These are phyloP conservation scores for Rhodocollybia butyracea DNA, from an alignment of 768 basidiomycete species.

Conservation along the genomic window DNA sequence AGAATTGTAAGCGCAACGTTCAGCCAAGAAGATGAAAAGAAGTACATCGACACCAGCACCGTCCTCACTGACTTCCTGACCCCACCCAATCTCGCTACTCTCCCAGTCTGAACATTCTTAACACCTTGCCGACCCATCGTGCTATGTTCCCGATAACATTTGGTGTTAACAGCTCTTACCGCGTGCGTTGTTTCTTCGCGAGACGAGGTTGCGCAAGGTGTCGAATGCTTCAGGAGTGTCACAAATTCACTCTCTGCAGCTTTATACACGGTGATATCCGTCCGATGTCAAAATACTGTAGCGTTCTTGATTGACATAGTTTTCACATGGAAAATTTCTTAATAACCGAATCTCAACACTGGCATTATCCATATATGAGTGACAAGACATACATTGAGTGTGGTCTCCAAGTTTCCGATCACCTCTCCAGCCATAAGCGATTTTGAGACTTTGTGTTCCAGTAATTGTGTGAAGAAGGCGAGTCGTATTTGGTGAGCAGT, in stretches of 20 bases:
- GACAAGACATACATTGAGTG: conserved; percentile 68
- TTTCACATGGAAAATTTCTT: conserved; percentile 95
- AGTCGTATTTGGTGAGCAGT: conserved; percentile 86
- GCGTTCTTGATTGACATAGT: conserved; percentile 65
- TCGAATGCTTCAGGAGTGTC: conserved; percentile 83
- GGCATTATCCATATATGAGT: conserved; percentile 9
- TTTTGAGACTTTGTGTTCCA: conserved; percentile 94
- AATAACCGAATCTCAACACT: not conserved
- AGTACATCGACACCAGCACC: conserved; percentile 48
- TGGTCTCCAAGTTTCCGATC: conserved; percentile 73
- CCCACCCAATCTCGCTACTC: conserved; percentile 85
- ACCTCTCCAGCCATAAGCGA: conserved; percentile 88
- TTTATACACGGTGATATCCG: conserved; percentile 63
- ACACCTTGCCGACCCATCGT: conserved; percentile 69
- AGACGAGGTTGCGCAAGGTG: conserved; percentile 76
- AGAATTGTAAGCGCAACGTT: conserved; percentile 1
- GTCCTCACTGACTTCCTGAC: conserved; percentile 48
- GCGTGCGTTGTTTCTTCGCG: conserved; percentile 68
- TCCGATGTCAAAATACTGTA: conserved; percentile 49
- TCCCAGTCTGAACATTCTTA: conserved; percentile 77
- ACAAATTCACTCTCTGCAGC: conserved; percentile 66
- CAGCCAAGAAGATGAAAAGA: conserved; percentile 14
- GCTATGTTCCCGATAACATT: conserved; percentile 63
- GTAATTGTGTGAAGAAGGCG: conserved; percentile 82
- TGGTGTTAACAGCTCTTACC: conserved; percentile 57